phyloP scores from a whole-genome alignment of 495 filamentous ascomycete species.

The Penicillium canariense region DNA sequence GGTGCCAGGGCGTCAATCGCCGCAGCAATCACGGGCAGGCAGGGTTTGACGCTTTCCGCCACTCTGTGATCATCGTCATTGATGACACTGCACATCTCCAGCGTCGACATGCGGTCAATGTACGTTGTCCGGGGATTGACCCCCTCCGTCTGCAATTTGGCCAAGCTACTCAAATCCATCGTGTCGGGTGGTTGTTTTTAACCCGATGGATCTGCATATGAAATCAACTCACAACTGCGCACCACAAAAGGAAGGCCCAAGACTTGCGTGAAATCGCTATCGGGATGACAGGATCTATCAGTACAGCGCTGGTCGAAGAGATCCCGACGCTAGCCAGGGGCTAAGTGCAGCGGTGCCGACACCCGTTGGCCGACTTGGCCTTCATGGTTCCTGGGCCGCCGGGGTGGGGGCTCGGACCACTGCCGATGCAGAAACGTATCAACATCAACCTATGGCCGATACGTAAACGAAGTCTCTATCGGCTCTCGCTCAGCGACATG shows the following conservation, averaged over 20 bases:
- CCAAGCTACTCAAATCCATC: conserved; percentile 29
- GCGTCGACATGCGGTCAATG: conserved; percentile 36
- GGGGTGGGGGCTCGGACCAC: neutral
- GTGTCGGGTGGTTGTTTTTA: no score
- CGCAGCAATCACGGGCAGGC: conserved; percentile 29
- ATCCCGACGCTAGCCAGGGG: conserved; percentile 6
- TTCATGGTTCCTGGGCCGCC: neutral
- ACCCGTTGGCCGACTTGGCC: neutral
- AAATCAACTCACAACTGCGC: neutral
- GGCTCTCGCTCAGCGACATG: conserved; percentile 2
- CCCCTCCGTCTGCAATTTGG: conserved; percentile 35
- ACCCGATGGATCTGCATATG: neutral
- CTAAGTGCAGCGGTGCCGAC: neutral
- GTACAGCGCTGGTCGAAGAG: neutral
- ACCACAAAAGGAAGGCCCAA: neutral
- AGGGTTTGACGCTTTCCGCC: conserved; percentile 29
- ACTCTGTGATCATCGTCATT: conserved; percentile 36
- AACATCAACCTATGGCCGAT: neutral
- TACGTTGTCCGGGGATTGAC: conserved; percentile 29
- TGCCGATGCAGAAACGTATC: neutral
- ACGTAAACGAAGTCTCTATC: neutral
- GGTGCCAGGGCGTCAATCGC: conserved; percentile 33
- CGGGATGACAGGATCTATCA: neutral
- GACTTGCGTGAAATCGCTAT: neutral
- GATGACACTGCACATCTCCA: conserved; percentile 36